A percentile compares a stretch with the other conserved stretches of the same genome.
These are phyloP conservation scores for Fusarium sp. DNA, from an alignment of 2,329 filamentous ascomycete genomes.

Conservation along the genomic window DNA sequence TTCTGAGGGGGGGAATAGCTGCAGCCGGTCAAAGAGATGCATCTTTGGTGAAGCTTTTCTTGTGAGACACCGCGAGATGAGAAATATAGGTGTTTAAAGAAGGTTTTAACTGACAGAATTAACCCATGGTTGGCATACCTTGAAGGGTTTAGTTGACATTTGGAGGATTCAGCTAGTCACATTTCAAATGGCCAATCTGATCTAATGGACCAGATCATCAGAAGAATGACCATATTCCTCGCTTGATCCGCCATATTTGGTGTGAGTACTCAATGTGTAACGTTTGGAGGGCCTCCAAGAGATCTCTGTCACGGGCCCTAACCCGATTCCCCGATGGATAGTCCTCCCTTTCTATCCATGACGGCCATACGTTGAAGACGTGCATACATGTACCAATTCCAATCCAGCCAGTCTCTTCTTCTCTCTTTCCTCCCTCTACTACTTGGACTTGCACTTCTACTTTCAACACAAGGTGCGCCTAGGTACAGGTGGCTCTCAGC, in stretches of 20 bases:
- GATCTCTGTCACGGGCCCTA: background rate
- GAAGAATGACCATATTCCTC: background rate
- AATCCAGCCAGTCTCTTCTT: background rate
- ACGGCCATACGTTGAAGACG: background rate
- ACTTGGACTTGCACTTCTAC: no score
- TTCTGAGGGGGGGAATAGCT: background rate
- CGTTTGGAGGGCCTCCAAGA: background rate
- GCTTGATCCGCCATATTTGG: background rate
- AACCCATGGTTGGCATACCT: background rate
- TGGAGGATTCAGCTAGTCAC: background rate
- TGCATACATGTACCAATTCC: background rate
- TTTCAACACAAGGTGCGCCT: background rate
- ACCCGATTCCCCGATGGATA: background rate
- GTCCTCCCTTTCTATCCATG: background rate
- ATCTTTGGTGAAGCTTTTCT: background rate
- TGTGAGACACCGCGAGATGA: no score
- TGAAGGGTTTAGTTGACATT: background rate
- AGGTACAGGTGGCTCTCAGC: constrained; percentile 5
- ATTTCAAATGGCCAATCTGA: background rate
- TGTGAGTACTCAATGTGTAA: background rate
- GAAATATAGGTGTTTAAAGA: background rate
- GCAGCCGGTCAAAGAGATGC: background rate
- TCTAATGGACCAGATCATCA: background rate
- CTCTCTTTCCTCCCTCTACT: no score
- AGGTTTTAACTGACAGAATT: background rate